Conservation (phyloP, 768 basidiomycete genomes). For the Leccinum longicurvipes region DNA sequence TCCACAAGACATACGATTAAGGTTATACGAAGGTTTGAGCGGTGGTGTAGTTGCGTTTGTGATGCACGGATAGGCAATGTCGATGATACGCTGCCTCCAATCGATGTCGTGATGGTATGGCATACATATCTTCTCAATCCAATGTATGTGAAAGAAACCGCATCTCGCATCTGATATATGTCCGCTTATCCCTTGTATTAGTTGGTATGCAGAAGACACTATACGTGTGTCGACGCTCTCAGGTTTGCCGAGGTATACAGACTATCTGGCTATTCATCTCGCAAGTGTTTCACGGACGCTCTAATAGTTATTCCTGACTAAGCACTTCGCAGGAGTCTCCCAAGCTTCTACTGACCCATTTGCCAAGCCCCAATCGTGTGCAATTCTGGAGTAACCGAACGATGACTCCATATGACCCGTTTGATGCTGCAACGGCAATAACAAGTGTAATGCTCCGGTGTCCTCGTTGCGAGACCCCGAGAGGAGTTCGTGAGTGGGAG, state of each 20-base stretch:
- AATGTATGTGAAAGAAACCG: constrained; percentile 11
- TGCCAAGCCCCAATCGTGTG: neutral
- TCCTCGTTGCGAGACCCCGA: neutral
- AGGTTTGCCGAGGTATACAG: constrained; percentile 8
- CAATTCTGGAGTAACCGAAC: constrained; percentile 1
- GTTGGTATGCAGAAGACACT: constrained; percentile 22
- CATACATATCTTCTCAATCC: constrained; percentile 37
- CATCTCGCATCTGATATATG: neutral
- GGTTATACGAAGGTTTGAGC: constrained; percentile 27
- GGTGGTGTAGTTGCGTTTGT: constrained; percentile 25
- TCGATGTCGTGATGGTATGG: constrained; percentile 38
- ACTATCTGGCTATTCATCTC: constrained; percentile 9
- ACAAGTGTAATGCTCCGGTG: constrained; percentile 8
- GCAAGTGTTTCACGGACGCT: constrained; percentile 1
- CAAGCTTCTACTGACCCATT: constrained; percentile 1
- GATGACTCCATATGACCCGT: constrained; percentile 12
- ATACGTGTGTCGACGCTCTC: constrained; percentile 1
- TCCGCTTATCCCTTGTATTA: neutral
- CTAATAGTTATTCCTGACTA: neutral
- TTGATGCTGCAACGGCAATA: constrained; percentile 24
- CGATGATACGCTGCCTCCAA: constrained; percentile 24
- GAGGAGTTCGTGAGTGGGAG: neutral
- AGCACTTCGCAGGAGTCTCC: constrained; percentile 1
- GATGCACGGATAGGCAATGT: neutral
- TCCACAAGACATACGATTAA: neutral